A percentile compares a stretch with the other conserved stretches of the same genome.
phyloP scores from a whole-genome alignment of 768 basidiomycete species.

The Mycena kentingensis region DNA sequence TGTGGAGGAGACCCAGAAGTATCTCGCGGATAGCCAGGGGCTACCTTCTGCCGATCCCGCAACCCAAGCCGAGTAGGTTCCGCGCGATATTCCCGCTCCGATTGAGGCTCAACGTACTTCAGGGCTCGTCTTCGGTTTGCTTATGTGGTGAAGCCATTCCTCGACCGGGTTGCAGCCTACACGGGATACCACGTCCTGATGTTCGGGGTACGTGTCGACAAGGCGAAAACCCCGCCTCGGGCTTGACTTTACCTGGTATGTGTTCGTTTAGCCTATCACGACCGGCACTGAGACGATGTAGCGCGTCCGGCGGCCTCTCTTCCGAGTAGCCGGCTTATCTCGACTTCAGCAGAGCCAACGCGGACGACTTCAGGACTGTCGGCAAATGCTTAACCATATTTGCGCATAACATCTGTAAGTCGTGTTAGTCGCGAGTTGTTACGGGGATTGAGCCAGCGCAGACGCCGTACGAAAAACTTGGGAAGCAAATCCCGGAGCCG shows the following conservation, averaged over 20 bases:
- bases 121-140: not conserved
- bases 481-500: too few species aligned
- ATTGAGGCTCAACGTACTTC: not conserved
- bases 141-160: not conserved
- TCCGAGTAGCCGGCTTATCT: not conserved
- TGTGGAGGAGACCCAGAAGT: not conserved
- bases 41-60: not conserved
- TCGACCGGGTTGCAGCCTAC: not conserved
- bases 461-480: too few species aligned
- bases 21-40: not conserved
- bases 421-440: not conserved
- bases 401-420: not conserved
- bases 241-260: not conserved
- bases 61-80: not conserved
- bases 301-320: not conserved
- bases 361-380: not conserved
- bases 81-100: not conserved
- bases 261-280: not conserved
- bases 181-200: not conserved
- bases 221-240: not conserved
- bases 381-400: not conserved
- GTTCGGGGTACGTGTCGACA: not conserved
- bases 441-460: not conserved
- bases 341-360: not conserved
- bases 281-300: not conserved